Evolutionary conservation across 208 protist genomes (phyloP), one percentile per base, ranked within the genome.

Genomic region (Leishmania amazonensis): DNA sequence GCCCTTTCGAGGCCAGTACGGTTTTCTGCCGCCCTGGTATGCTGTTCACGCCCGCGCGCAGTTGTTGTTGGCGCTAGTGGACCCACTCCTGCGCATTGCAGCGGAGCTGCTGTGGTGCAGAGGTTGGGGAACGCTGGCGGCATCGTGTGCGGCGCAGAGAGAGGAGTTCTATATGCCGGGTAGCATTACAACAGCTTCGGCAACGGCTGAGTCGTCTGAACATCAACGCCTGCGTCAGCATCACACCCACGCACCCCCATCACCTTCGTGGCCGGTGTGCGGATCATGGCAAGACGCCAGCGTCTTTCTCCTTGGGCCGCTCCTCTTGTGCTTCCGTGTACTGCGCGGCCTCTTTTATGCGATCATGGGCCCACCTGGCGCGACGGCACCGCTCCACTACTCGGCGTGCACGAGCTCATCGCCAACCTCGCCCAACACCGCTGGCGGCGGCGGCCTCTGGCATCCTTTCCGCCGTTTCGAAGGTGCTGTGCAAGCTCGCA

Each of bases 21-120:
- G 82, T 0, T 85, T 79, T 53, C 7, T 85, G 6, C 82, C 82
- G 19, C 76, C 82, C n/a, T 85, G 82, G 82, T 85, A 90, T 51
- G 84, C 84, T 54, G 86, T 85, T 15, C 77, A 83, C 77, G 76
- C 75, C 13, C 87, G 87, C 53, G 73, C 85, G 53, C 86, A 88
- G 86, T 80, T 92, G 7, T 81, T 88, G 15, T 35, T 89, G 60
- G 84, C 79, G 8, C 88, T 88, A 31, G 83, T 80, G 31, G 76
- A 85, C 62, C 82, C 82, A 1, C 57, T 85, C 19, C 42, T 62
- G 11, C 77, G 82, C 57, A 85, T 81, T 54, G 47, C 79, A 11
- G 82, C 78, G 21, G 82, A 85, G 82, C 38, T 81, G 54, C 51
- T 85, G 72, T 85, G 77, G 58, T 71, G 76, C 72, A 73, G 82